Evolutionary conservation across 371 early-diverging fungal species (phyloP).

Genomic region (Rhizopus sp.): DNA sequence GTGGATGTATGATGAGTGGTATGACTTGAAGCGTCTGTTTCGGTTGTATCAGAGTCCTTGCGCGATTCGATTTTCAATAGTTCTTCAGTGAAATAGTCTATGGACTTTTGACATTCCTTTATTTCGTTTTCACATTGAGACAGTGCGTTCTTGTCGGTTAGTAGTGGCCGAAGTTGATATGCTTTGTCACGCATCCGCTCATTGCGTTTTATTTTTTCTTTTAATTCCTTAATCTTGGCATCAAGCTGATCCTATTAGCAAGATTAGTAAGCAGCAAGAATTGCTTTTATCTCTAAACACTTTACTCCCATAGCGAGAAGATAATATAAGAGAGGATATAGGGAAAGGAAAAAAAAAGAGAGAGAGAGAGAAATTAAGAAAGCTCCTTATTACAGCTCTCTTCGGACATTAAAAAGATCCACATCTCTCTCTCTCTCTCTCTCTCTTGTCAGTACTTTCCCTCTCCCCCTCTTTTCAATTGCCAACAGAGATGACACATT

Average conservation of each 20-base stretch:
- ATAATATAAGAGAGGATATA: no score
- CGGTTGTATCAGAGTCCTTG: constrained; percentile 10
- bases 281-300: neutral
- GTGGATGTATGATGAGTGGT: constrained; percentile 17
- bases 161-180: constrained; percentile 62
- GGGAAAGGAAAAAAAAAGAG: neutral
- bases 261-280: neutral
- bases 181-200: constrained; percentile 71
- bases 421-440: no score
- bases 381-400: neutral
- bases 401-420: neutral
- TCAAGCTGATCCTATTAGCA: constrained; percentile 1
- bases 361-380: neutral
- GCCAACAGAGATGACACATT: no score
- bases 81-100: constrained; percentile 80
- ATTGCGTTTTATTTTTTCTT: constrained; percentile 67
- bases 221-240: constrained; percentile 51
- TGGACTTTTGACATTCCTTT: constrained; percentile 77
- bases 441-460: no score
- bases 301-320: neutral
- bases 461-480: no score
- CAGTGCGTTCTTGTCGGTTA: constrained; percentile 66
- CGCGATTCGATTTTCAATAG: constrained; percentile 36
- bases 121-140: constrained; percentile 82
- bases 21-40: constrained; percentile 3